A percentile compares a stretch with the other conserved stretches of the same genome.
Evolutionary conservation across 108 stramenopile genomes (phyloP).

Genomic region (Cylindrotheca closterium): DNA sequence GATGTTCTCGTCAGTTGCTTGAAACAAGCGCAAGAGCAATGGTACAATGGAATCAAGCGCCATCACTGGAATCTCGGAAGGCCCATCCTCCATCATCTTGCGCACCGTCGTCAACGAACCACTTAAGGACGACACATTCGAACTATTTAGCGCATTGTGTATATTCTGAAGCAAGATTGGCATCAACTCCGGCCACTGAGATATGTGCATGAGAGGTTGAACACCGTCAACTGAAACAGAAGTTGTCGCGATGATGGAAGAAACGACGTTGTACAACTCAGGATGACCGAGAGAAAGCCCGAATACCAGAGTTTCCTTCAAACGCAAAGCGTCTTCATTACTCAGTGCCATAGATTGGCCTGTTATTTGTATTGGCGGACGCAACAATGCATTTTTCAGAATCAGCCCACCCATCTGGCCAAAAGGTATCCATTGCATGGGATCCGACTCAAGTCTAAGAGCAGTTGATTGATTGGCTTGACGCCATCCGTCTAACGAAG

Average conservation of each 20-base stretch:
- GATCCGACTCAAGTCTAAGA: slow-evolving; percentile 31
- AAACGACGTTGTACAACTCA: slow-evolving; percentile 47
- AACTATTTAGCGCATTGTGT: slow-evolving; percentile 16
- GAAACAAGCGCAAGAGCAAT: slow-evolving; percentile 48
- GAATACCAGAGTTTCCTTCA: slow-evolving; percentile 41
- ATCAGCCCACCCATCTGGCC: slow-evolving; percentile 91
- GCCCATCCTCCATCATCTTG: slow-evolving; percentile 86
- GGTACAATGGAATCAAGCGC: slow-evolving; percentile 65
- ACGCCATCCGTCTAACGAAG: slow-evolving; percentile 54
- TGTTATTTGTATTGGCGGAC: slow-evolving; percentile 45
- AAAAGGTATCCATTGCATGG: slow-evolving; percentile 62
- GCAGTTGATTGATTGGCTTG: slow-evolving; percentile 39
- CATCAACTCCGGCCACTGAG: slow-evolving; percentile 47
- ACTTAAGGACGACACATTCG: slow-evolving; percentile 13
- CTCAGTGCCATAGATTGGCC: slow-evolving; percentile 14
- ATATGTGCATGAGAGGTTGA: slow-evolving; percentile 43
- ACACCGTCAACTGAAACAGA: slow-evolving; percentile 39
- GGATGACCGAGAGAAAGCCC: slow-evolving; percentile 33
- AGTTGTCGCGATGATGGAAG: slow-evolving; percentile 47
- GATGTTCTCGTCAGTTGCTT: slow-evolving; percentile 19
- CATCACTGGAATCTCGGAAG: slow-evolving; percentile 40
- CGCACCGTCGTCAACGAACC: slow-evolving; percentile 63
- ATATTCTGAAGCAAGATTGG: slow-evolving; percentile 34
- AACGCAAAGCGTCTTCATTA: slow-evolving; percentile 20
- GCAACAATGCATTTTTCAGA: slow-evolving; percentile 78